Evolutionary conservation across 2,329 filamentous ascomycete genomes (phyloP).

Genomic region (Xylariaceae sp.): DNA sequence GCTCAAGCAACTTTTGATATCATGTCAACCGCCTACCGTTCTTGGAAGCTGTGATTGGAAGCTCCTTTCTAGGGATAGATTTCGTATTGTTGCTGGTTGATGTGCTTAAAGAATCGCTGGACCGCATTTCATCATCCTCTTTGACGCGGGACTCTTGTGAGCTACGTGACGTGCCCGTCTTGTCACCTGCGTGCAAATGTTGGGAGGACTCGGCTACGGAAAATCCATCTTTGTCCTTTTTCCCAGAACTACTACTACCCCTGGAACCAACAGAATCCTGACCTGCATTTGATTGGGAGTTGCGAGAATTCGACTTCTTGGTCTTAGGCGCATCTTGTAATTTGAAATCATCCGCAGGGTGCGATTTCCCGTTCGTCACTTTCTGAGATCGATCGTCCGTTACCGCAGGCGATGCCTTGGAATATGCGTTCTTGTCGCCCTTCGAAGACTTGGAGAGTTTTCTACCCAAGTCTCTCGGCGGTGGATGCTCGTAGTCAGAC

Average conservation of each 20-base stretch:
- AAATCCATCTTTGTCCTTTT: constrained; percentile 42
- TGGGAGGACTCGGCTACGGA: constrained; percentile 39
- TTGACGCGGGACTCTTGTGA: constrained; percentile 62
- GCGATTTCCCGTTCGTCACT: constrained; percentile 41
- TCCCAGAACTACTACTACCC: constrained; percentile 40
- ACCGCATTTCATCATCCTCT: constrained; percentile 56
- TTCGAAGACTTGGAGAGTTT: constrained; percentile 52
- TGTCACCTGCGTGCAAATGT: constrained; percentile 39
- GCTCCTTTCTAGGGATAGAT: constrained; percentile 66
- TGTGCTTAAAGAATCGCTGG: constrained; percentile 47
- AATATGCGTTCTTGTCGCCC: constrained; percentile 39
- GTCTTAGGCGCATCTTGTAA: constrained; percentile 79
- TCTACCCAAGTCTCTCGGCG: constrained; percentile 52
- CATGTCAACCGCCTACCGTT: constrained; percentile 45
- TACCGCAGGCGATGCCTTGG: constrained; percentile 34
- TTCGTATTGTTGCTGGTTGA: constrained; percentile 48
- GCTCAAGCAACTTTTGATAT: background rate
- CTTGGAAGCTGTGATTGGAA: constrained; percentile 47
- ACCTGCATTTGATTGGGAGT: constrained; percentile 47
- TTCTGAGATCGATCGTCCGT: constrained; percentile 46
- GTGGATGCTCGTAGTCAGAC: constrained; percentile 60
- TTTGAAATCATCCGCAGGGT: constrained; percentile 66
- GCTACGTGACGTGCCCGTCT: constrained; percentile 50
- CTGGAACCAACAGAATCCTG: constrained; percentile 43
- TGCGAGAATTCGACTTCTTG: constrained; percentile 51